Base-by-base conservation (phyloP, 2,329 filamentous ascomycete species). In the Apiospora koreana region DNA sequence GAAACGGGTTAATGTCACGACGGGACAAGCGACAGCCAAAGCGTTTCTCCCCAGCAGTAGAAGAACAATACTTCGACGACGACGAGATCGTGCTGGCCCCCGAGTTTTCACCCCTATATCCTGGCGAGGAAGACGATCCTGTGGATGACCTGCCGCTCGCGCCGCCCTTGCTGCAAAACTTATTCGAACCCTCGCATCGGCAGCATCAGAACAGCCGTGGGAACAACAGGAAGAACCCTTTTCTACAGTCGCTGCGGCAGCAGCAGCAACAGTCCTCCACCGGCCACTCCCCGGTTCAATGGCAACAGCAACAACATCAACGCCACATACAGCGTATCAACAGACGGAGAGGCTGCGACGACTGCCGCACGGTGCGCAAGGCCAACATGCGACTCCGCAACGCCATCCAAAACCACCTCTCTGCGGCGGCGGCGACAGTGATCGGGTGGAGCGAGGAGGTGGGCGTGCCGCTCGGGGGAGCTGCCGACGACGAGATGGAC, bases 401-500 rank as follows among this genome's bases (percentile, higher is more conserved):
- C 73, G 75, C 71, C 72, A 23, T 70, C 9, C 8, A 41, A 25
- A 68, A 69, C 6, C 48, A 64, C 16, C 38, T 73, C 23, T 18
- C 41, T 25, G 50, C 58, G 18, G 66, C 67, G 65, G 69, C 68
- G 38, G 72, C 35, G 66, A 72, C n/a, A 48, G 71, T 71, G 43
- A 68, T 35, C 54, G 72, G 69, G 48, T 79, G 77, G 76, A 74
- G 76, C 70, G 72, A 72, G 41, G 76, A 77, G 21, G 76, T 75
- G 16, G 76, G 76, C 23, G 74, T 78, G 14, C 70, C 70, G 31
- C 69, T 72, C 67, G 76, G 65, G 2, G 66, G 50, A 18, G 38
- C 69, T 18, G 54, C 54, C 10, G 74, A 35, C 7, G 77, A 79
- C 65, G 77, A 78, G 75, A 79, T 79, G 77, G 77, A 79, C 73